These are phyloP conservation scores for Hypoxylon sp. DNA, from an alignment of 2,329 filamentous ascomycete species.

Conservation along the genomic window DNA sequence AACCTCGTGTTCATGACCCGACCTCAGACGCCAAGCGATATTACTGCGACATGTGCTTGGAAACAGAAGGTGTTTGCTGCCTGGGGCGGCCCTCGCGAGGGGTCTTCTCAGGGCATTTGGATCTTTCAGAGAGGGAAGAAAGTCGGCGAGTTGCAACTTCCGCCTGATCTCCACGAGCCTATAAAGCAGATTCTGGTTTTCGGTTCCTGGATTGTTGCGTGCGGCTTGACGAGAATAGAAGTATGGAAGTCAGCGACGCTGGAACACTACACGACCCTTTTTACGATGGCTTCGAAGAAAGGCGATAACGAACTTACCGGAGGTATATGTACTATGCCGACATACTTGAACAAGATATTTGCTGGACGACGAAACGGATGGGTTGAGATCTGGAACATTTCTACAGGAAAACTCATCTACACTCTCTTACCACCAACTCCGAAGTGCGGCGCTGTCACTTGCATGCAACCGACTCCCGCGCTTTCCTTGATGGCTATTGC, in stretches of 20 bases:
- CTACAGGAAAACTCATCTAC: slow-evolving; percentile 90
- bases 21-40: slow-evolving; percentile 86
- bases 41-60: slow-evolving; percentile 90
- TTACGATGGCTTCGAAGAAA: slow-evolving; percentile 68
- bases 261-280: slow-evolving; percentile 92
- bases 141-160: slow-evolving; percentile 79
- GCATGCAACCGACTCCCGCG: slow-evolving; percentile 85
- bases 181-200: slow-evolving; percentile 85
- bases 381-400: slow-evolving; percentile 98
- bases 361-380: slow-evolving; percentile 88
- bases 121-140: slow-evolving; percentile 93
- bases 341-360: slow-evolving; percentile 96
- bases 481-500: slow-evolving; percentile 90
- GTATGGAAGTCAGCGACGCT: slow-evolving; percentile 88
- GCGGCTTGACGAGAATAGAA: slow-evolving; percentile 81
- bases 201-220: slow-evolving; percentile 91
- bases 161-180: slow-evolving; percentile 75
- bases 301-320: slow-evolving; percentile 80
- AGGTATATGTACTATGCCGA: slow-evolving; percentile 89
- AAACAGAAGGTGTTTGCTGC: slow-evolving; percentile 90
- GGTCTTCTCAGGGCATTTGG: slow-evolving; percentile 80
- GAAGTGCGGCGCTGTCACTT: slow-evolving; percentile 85
- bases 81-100: slow-evolving; percentile 76
- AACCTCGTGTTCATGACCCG: slow-evolving; percentile 94
- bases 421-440: slow-evolving; percentile 84